Evolutionary conservation across 2,329 filamentous ascomycete species (phyloP), one percentile per base, ranked within the genome.

Genomic region (Colletotrichum zoysiae): DNA sequence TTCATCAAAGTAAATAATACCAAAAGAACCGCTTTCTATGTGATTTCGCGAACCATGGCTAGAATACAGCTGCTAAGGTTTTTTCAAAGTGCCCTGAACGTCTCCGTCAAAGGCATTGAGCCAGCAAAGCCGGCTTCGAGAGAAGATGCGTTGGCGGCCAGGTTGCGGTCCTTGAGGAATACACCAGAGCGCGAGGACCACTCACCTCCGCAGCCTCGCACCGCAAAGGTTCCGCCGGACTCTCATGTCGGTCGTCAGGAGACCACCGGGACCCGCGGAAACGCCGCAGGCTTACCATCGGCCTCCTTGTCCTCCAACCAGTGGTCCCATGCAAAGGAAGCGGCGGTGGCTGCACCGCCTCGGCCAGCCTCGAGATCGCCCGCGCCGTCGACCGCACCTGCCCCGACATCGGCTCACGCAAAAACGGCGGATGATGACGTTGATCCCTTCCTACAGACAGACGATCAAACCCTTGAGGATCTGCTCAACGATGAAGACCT

Each of bases 401-500:
- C 55, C 5, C 50, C 68, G 11, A 18, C n/a, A 51, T 16, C n/a
- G 35, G 16, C 48, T 38, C 35, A 38, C 16, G 60, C n/a, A 53
- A 46, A 42, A 63, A 20, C 35, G 23, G 40, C 51, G 0, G 78
- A 79, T 0, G 78, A 80, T 0, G 78, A 81, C 53, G 80, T 83
- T 0, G 83, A 84, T 50, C 77, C 80, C 1, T 76, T 86, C 23
- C 80, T 86, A 38, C 79, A 82, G 46, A 86, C 84, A 2, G 86
- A 88, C 74, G 86, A 89, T n/a, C 80, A 84, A 58, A 86, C 84
- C 1, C 79, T 89, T 0, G 83, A 89, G 66, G 86, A 88, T 70
- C 80, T 89, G 12, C 80, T 90, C 2, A 82, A 80, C 2, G 82
- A 84, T 38, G 80, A 86, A 11, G 79, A 79, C 30, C 76, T 80